Evolutionary conservation across 345 rosid species (phyloP), one percentile per base, ranked within the genome.

Genomic region (Syzygium jambos): DNA sequence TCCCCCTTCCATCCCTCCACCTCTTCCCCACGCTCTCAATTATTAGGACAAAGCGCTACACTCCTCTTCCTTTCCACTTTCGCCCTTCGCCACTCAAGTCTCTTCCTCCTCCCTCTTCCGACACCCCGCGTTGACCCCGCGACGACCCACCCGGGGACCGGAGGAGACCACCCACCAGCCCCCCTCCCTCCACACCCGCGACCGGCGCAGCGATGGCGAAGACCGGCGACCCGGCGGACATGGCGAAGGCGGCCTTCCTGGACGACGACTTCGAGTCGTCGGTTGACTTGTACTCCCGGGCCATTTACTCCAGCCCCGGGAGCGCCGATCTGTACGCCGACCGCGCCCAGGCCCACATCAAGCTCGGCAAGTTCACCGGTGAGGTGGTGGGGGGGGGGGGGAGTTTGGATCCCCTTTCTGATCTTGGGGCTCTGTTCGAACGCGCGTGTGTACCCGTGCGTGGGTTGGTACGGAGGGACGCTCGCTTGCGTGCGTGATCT

Each of bases 331-430:
- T 93, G 86, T 92, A 90, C 91, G 94, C 93, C 68, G 95, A 95
- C 90, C 94, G 98, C 49, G 95, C 98, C 57, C 98, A 96, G 88
- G 96, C 95, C 89, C 90, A 93, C 88, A 91, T 94, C 91, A 96
- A 96, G 87, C 90, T 91, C 93, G 27, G 27, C 49, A 91, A 89
- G 82, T 90, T 94, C 90, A 87, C 95, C 5, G 95, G 98, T 96
- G 84, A 68, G 41, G 85, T 25, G 15, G 12, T 2, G 52, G 52
- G 2, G 65, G 65, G 30, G 65, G 52, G 13, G 2, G 15, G 30
- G 14, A 30, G 29, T 5, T 59, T 59, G 30, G 65, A 59, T 59
- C 15, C 7, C 29, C 15, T 25, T 11, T 25, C 3, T 43, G 46
- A 43, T 43, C 46, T 43, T 43, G 46, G 46, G 46, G 46, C 46